These are phyloP conservation scores for Mycena sanguinolenta DNA, from an alignment of 768 basidiomycete species.

Conservation along the genomic window DNA sequence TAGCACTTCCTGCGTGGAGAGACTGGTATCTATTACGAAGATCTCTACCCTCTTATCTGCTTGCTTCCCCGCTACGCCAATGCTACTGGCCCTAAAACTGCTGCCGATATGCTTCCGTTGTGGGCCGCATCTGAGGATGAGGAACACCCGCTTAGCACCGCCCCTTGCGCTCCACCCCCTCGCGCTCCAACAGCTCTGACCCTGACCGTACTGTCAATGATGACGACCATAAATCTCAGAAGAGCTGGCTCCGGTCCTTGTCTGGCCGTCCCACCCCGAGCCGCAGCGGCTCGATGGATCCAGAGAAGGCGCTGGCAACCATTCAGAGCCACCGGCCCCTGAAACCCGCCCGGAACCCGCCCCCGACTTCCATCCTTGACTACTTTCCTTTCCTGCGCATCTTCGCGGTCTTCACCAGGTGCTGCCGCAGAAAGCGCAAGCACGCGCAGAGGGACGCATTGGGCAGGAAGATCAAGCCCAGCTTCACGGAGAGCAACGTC, in stretches of 20 bases:
- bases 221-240: conserved; percentile 28
- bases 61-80: conserved; percentile 74
- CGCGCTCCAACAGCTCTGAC: conserved; percentile 15
- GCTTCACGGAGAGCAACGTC: conserved; percentile 68
- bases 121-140: conserved; percentile 63
- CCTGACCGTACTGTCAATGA: background rate
- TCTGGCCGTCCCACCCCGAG: conserved; percentile 23
- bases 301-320: conserved; percentile 58
- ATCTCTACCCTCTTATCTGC: conserved; percentile 79
- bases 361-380: conserved; percentile 61
- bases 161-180: conserved; percentile 33
- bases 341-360: conserved; percentile 73
- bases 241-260: conserved; percentile 31
- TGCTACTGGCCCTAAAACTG: conserved; percentile 40
- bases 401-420: conserved; percentile 54
- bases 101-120: conserved; percentile 66
- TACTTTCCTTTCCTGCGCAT: conserved; percentile 69
- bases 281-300: conserved; percentile 52
- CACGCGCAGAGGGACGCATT: conserved; percentile 33
- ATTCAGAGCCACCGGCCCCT: conserved; percentile 56
- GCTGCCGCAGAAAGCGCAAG: conserved; percentile 40
- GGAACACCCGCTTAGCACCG: conserved; percentile 38
- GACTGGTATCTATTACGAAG: conserved; percentile 78
- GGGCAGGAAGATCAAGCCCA: conserved; percentile 48
- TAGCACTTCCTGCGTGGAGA: conserved; percentile 77